Percentiles rank a stretch among this genome's conserved stretches.
Conservation (phyloP, 2,329 filamentous ascomycete species). For the Bimuria novae-zelandiae region DNA sequence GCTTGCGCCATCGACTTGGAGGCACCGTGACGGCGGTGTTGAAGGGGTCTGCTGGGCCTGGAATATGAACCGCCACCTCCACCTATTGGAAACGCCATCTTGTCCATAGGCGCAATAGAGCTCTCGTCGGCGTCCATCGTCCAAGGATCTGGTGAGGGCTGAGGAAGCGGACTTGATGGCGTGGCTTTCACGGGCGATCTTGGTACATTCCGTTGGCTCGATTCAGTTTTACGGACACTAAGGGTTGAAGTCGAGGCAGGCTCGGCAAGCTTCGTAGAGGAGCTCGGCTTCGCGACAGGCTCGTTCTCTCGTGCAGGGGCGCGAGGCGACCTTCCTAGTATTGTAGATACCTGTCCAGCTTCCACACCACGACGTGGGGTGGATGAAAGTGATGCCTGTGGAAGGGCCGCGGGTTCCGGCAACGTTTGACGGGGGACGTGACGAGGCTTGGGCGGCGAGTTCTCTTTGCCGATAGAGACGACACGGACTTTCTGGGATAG, state of each 20-base stretch:
- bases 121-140: constrained; percentile 33
- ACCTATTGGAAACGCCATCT: constrained; percentile 39
- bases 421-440: constrained; percentile 30
- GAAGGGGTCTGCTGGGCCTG: constrained; percentile 28
- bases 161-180: constrained; percentile 38
- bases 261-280: constrained; percentile 13
- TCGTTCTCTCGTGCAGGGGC: constrained; percentile 11
- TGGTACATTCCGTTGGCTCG: constrained; percentile 30
- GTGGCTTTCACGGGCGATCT: constrained; percentile 20
- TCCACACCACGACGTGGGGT: constrained; percentile 22
- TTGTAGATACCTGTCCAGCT: constrained; percentile 24
- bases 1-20: constrained; percentile 23
- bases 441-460: constrained; percentile 32
- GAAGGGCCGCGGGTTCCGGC: constrained; percentile 20
- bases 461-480: constrained; percentile 35
- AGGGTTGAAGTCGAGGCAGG: constrained; percentile 25
- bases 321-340: constrained; percentile 27
- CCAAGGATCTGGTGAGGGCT: constrained; percentile 42
- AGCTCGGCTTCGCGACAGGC: constrained; percentile 15
- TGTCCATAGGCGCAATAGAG: constrained; percentile 35
- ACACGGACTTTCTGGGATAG: constrained; percentile 21
- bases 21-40: constrained; percentile 22
- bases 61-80: constrained; percentile 32
- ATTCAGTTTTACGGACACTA: constrained; percentile 21
- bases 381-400: constrained; percentile 7